Percentiles rank a stretch among this genome's conserved stretches.
Conservation (phyloP, 2,329 filamentous ascomycete genomes). For the Xylariaceae sp. region DNA sequence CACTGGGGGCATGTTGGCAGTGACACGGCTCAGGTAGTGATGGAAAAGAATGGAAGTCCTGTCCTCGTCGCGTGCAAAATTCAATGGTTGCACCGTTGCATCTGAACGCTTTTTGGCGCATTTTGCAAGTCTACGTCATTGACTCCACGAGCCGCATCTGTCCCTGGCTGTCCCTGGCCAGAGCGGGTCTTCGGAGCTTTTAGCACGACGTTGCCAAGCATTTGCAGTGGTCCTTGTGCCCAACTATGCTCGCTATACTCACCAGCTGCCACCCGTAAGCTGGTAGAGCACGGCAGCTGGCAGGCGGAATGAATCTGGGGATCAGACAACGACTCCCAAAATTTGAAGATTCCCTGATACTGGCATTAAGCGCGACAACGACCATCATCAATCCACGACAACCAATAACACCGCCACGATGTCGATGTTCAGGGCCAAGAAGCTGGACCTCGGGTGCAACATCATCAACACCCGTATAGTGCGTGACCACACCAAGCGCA, state of each 20-base stretch:
- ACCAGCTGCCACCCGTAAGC: neutral
- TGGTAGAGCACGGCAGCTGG: neutral
- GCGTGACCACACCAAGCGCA: conserved; percentile 94
- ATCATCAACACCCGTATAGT: conserved; percentile 84
- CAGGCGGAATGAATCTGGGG: neutral
- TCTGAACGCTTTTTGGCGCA: no score
- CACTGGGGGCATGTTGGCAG: no score
- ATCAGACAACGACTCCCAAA: conserved; percentile 19
- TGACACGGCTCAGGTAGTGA: no score
- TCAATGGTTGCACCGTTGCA: no score
- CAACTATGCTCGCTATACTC: no score
- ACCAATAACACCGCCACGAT: conserved; percentile 45
- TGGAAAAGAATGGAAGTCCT: no score
- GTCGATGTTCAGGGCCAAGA: conserved; percentile 87
- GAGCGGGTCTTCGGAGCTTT: conserved; percentile 8
- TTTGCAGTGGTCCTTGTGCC: no score
- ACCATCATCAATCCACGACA: conserved; percentile 6
- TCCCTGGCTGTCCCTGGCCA: conserved; percentile 9
- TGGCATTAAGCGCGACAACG: conserved; percentile 1
- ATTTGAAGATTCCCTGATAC: conserved; percentile 11
- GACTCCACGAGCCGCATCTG: conserved; percentile 2
- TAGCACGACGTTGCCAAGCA: neutral
- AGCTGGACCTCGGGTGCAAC: conserved; percentile 76
- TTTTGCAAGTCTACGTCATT: conserved; percentile 17
- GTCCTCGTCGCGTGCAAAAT: no score